Evolutionary conservation across 139 green algal genomes (phyloP).

Genomic region (Nannochloris sp.): DNA sequence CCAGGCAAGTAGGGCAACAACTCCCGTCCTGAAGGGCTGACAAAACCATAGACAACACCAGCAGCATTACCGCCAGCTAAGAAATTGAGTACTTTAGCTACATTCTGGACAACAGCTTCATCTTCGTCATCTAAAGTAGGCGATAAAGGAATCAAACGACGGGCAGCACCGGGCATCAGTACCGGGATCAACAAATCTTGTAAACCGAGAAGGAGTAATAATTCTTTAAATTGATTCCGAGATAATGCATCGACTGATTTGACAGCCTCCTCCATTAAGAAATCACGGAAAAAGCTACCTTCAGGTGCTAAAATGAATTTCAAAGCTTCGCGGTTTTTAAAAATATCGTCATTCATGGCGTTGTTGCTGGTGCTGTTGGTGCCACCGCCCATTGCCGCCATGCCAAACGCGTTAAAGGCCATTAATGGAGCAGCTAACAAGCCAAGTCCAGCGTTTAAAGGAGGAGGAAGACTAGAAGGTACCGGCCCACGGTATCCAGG

Average conservation of each 20-base stretch:
- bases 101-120: constrained; percentile 58
- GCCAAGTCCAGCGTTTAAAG: neutral
- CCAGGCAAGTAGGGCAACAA: constrained; percentile 72
- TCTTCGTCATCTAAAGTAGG: constrained; percentile 51
- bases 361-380: neutral
- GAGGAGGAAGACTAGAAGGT: neutral
- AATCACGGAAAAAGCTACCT: constrained; percentile 88
- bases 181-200: constrained; percentile 31
- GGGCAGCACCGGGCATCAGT: constrained; percentile 31
- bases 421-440: constrained; percentile 17
- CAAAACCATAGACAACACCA: neutral
- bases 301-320: constrained; percentile 71
- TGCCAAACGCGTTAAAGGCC: neutral
- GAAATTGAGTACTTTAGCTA: constrained; percentile 59
- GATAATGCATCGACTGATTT: constrained; percentile 88
- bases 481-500: neutral
- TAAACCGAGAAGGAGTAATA: constrained; percentile 30
- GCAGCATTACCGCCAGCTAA: constrained; percentile 36
- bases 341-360: neutral
- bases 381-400: neutral
- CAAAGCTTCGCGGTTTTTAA: constrained; percentile 50
- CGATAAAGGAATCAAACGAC: constrained; percentile 45
- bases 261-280: constrained; percentile 93
- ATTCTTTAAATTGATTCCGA: constrained; percentile 59
- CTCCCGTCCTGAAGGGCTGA: constrained; percentile 29